These are phyloP conservation scores for Chaetomiaceae sp. DNA, from an alignment of 2,329 filamentous ascomycete species.

Conservation along the genomic window DNA sequence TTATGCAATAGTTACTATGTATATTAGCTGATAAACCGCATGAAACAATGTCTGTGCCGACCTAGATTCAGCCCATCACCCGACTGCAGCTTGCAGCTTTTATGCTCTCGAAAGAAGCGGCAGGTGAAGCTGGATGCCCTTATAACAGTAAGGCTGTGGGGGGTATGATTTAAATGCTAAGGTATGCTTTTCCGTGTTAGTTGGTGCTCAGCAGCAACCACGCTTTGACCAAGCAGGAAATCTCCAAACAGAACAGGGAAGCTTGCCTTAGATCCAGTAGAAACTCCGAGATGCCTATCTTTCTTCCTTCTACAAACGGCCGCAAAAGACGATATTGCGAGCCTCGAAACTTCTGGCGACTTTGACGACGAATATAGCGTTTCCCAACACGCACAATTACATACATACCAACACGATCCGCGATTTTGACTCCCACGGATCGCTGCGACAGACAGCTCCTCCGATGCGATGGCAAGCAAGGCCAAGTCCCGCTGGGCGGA, in stretches of 20 bases:
- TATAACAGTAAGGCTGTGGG: too few species aligned
- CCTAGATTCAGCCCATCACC: too few species aligned
- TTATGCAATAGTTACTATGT: too few species aligned
- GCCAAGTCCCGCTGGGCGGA: slow-evolving; percentile 82
- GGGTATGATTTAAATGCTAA: too few species aligned
- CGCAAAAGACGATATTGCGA: slow-evolving; percentile 1
- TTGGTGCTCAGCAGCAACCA: background rate
- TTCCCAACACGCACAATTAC: too few species aligned
- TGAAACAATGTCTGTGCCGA: too few species aligned
- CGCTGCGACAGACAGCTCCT: background rate
- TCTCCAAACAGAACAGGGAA: slow-evolving; percentile 20
- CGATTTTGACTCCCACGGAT: background rate
- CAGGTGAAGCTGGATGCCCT: too few species aligned
- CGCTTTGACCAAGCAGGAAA: slow-evolving; percentile 25
- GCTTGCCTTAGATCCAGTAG: background rate
- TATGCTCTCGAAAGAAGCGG: too few species aligned
- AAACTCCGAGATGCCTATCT: background rate
- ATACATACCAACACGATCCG: background rate
- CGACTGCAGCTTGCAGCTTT: too few species aligned
- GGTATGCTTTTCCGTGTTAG: too few species aligned
- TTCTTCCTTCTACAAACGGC: background rate
- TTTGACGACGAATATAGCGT: too few species aligned
- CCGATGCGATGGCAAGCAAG: slow-evolving; percentile 51
- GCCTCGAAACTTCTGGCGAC: background rate
- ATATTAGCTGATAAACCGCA: too few species aligned